Conservation (phyloP, 2,329 filamentous ascomycete genomes). For the Thielaviopsis cerberus region DNA sequence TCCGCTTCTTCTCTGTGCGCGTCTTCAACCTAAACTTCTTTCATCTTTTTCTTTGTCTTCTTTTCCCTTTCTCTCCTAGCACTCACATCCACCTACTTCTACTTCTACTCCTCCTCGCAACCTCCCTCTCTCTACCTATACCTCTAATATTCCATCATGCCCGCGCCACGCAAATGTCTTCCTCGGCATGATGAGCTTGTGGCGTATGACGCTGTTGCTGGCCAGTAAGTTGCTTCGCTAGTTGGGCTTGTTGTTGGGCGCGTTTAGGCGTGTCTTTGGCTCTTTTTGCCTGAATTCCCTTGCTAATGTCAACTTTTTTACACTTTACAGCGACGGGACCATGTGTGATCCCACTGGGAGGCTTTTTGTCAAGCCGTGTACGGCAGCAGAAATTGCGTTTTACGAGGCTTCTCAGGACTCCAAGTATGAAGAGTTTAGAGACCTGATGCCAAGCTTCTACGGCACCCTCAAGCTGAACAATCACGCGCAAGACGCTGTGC, state of each 20-base stretch:
- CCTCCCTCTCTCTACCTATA: background rate
- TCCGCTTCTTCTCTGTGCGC: background rate
- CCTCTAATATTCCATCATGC: background rate
- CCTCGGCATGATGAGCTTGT: conserved; percentile 14
- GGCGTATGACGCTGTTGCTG: conserved; percentile 58
- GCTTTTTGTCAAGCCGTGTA: conserved; percentile 89
- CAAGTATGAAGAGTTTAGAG: conserved; percentile 38
- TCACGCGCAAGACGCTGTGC: conserved; percentile 17
- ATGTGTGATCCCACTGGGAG: conserved; percentile 67
- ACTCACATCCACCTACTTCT: background rate
- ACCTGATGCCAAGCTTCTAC: conserved; percentile 70
- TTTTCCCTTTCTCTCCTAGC: background rate
- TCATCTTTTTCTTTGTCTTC: background rate
- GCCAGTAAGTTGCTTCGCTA: conserved; percentile 46
- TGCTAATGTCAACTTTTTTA: background rate
- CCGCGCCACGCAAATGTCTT: background rate
- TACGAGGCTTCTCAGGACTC: conserved; percentile 63
- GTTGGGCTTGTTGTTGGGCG: background rate
- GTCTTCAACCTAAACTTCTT: background rate
- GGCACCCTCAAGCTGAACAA: conserved; percentile 58
- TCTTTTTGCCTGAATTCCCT: background rate
- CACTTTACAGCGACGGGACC: conserved; percentile 56
- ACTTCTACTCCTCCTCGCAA: background rate
- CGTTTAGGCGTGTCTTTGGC: background rate
- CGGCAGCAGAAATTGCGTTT: conserved; percentile 66